phyloP scores from a whole-genome alignment of 176 grass and related monocot species.

The Echinochloa phyllopogon region DNA sequence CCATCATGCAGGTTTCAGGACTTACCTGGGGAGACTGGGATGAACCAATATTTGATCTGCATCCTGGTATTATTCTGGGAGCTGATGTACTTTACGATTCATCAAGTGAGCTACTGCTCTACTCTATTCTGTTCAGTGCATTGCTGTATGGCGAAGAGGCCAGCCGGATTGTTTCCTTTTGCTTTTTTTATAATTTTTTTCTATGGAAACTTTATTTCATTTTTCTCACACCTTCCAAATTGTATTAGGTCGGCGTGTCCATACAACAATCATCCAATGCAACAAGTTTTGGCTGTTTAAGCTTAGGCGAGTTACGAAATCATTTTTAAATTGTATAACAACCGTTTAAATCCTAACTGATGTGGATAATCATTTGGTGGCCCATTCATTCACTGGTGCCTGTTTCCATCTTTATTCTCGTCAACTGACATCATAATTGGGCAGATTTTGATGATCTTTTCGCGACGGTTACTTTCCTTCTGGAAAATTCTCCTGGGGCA shows the following conservation, averaged over 20 bases:
- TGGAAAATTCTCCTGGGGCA: conserved; percentile 57
- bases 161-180: no score
- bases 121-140: not conserved
- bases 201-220: no score
- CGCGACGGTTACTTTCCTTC: conserved; percentile 65
- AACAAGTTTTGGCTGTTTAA: no score
- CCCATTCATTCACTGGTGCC: not conserved
- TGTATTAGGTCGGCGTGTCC: no score
- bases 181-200: no score
- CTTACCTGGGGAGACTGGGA: conserved; percentile 92
- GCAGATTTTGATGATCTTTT: conserved; percentile 86
- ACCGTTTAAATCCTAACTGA: no score
- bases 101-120: conserved; percentile 54
- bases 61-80: conserved; percentile 81
- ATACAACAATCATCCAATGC: no score
- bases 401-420: not conserved
- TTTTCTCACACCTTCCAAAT: no score
- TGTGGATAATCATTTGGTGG: not conserved
- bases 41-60: conserved; percentile 59
- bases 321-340: no score
- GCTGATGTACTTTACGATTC: conserved; percentile 85
- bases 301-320: no score
- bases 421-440: conserved; percentile 18
- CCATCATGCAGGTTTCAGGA: conserved; percentile 60
- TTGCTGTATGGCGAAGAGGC: no score